These are phyloP conservation scores for Silene coronaria DNA, from an alignment of 179 eudicot species.

Conservation along the genomic window DNA sequence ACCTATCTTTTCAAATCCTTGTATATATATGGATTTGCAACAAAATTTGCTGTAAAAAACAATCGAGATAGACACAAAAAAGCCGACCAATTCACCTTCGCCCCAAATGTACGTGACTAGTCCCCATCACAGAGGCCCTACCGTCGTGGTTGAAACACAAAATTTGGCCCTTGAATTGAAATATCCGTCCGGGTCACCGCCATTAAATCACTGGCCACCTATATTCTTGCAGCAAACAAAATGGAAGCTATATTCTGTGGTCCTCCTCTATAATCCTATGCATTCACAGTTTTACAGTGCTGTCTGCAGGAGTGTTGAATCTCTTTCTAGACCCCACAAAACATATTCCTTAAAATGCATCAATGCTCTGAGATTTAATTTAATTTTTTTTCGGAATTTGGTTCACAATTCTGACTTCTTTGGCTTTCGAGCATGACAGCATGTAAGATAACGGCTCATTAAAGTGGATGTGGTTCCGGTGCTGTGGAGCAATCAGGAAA, in stretches of 20 bases:
- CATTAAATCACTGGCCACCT: constrained; percentile 9
- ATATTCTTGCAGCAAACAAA: constrained; percentile 7
- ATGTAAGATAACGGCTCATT: no score
- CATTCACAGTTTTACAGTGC: constrained; percentile 17
- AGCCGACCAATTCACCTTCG: constrained; percentile 21
- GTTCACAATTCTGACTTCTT: not conserved
- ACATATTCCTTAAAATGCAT: constrained; percentile 18
- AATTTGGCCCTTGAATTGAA: not conserved
- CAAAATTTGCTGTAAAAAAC: constrained; percentile 20
- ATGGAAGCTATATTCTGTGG: constrained; percentile 11
- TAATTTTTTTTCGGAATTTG: no score
- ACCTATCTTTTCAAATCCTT: constrained; percentile 36
- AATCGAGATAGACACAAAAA: constrained; percentile 11
- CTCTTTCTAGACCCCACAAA: constrained; percentile 4
- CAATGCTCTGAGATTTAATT: constrained; percentile 6
- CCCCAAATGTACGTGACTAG: constrained; percentile 33
- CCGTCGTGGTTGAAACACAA: constrained; percentile 43
- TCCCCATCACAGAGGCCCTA: constrained; percentile 23
- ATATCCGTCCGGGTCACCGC: not conserved
- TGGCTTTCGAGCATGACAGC: not conserved
- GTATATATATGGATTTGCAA: constrained; percentile 10
- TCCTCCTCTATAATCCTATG: constrained; percentile 13
- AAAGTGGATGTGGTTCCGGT: no score
- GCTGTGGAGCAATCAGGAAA: no score
- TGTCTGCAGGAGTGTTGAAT: constrained; percentile 17